Evolutionary conservation across 768 basidiomycete species (phyloP).

Genomic region (Collybiopsis confluens): DNA sequence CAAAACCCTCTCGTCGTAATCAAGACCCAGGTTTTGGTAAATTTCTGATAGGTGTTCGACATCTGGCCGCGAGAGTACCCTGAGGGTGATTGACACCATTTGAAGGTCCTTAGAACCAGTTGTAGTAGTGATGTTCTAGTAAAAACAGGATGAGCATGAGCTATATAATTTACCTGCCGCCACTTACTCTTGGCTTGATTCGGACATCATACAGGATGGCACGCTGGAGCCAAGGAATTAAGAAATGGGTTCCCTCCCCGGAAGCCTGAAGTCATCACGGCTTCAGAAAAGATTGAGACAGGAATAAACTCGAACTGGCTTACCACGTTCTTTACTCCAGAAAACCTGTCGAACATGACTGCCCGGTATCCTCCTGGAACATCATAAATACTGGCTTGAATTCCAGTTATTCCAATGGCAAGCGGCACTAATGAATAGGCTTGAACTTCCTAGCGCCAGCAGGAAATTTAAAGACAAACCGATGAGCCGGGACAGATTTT

Average conservation of each 20-base stretch:
- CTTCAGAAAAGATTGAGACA: not conserved
- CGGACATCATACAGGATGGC: constrained; percentile 97
- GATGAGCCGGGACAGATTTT: constrained; percentile 29
- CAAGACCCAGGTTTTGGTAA: constrained; percentile 91
- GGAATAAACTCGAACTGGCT: constrained; percentile 13
- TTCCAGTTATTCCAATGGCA: constrained; percentile 37
- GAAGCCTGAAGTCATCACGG: constrained; percentile 53
- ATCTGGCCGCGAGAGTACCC: constrained; percentile 93
- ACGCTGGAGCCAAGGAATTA: constrained; percentile 92
- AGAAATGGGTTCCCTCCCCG: constrained; percentile 92
- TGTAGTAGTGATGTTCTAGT: constrained; percentile 94
- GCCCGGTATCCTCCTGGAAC: constrained; percentile 92
- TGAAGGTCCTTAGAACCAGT: constrained; percentile 98
- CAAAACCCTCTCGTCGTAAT: constrained; percentile 97
- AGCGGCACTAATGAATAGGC: constrained; percentile 35
- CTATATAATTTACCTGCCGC: not conserved
- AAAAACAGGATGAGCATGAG: constrained; percentile 7
- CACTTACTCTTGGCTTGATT: constrained; percentile 86
- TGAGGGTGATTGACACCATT: constrained; percentile 96
- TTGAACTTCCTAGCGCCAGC: not conserved
- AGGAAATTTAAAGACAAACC: constrained; percentile 28
- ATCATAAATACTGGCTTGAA: constrained; percentile 55
- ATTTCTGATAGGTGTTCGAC: constrained; percentile 83
- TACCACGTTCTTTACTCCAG: constrained; percentile 82
- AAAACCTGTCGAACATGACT: constrained; percentile 98